A percentile compares a stretch with the other conserved stretches of the same genome.
Evolutionary conservation across 306 rosid genomes (phyloP).

Genomic region (Boehmeria nivea): DNA sequence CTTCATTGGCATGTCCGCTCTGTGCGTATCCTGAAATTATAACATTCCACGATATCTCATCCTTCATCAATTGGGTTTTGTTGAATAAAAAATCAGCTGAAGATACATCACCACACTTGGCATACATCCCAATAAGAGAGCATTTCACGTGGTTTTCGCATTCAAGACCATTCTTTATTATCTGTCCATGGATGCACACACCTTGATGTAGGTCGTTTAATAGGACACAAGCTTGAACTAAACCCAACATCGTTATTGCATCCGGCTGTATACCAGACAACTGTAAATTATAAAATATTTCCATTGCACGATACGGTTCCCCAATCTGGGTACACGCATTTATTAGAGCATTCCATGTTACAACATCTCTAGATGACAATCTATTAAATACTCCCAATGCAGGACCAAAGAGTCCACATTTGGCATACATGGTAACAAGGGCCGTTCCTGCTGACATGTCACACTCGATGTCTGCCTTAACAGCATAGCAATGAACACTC

Average conservation of each 20-base stretch:
- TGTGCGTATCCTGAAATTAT: conserved; percentile 54
- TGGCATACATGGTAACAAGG: conserved; percentile 55
- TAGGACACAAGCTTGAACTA: conserved; percentile 41
- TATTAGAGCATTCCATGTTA: conserved; percentile 67
- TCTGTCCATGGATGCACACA: conserved; percentile 47
- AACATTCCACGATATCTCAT: conserved; percentile 56
- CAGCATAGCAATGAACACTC: conserved; percentile 46
- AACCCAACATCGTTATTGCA: conserved; percentile 48
- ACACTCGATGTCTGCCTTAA: conserved; percentile 39
- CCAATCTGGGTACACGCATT: conserved; percentile 45
- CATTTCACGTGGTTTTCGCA: conserved; percentile 38
- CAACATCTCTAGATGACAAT: conserved; percentile 46
- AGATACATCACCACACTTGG: conserved; percentile 47
- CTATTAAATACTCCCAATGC: conserved; percentile 41
- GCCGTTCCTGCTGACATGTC: conserved; percentile 44
- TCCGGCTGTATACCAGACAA: conserved; percentile 44
- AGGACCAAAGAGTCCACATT: conserved; percentile 29
- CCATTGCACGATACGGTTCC: conserved; percentile 35
- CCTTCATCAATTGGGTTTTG: conserved; percentile 28
- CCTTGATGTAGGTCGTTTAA: conserved; percentile 34
- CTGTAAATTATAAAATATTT: conserved; percentile 36
- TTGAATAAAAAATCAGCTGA: conserved; percentile 48
- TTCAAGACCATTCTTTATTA: conserved; percentile 46
- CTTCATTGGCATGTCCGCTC: conserved; percentile 36
- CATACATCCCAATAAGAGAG: conserved; percentile 56